Base-by-base conservation (phyloP, 148 eudicot genomes). In the Hydrangea macrophylla region DNA sequence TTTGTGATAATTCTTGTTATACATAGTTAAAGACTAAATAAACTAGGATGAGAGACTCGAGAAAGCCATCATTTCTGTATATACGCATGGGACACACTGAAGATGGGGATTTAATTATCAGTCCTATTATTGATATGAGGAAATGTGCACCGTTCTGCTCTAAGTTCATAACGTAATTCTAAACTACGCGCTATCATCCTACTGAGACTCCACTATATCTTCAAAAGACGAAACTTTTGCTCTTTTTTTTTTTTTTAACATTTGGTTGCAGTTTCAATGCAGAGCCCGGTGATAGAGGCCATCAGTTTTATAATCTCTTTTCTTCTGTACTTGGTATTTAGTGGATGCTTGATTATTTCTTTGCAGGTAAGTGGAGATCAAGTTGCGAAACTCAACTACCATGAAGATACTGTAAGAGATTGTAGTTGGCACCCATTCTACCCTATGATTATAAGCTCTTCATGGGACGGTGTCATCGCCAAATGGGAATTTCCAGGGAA, bases 351-450 rank as follows among this genome's bases (percentile, higher is more conserved):
- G 9, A 25, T 31, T 15, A 2, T 50, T n/a, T 54, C 35, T 36
- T 55, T 48, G n/a, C 69, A 91, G 94, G 71, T 84, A 62, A 88
- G 75, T 28, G 92, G 88, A 51, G 80, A 28, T 55, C 67, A 65
- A 59, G 94, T 84, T 70, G 80, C 86, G 13, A 88, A 71, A 60
- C 90, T 91, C 2, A 83, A 78, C 51, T 85, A 72, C 70, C 97
- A 91, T 70, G 82, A 78, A 36, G 76, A 85, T 2, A 70, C 86
- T 0, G 88, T 88, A 23, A 81, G 97, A 64, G 97, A 91, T 60
- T 86, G 94, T 55, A 79, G 82, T 65, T 91, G 97, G 97, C 97
- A 91, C 72, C 97, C 97, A 5, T 55, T 22, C 71, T 75, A 78
- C 76, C 97, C 97, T 17, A 83, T 68, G 79, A 45, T 91, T 0